These are phyloP conservation scores for Medicago ruthenica DNA, from an alignment of 306 rosid species.

Conservation along the genomic window DNA sequence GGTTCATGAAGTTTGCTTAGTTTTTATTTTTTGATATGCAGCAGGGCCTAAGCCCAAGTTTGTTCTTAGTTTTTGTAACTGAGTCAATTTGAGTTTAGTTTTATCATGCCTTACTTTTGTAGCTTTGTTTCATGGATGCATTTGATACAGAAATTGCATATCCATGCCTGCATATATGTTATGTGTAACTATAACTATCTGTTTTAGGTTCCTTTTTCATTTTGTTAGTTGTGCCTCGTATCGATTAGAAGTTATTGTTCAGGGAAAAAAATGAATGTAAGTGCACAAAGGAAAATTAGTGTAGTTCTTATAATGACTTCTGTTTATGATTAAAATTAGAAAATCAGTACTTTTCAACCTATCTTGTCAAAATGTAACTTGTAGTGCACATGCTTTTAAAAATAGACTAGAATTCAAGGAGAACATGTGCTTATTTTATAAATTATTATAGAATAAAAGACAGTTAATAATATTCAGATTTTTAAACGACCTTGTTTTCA, in stretches of 20 bases:
- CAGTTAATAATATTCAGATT: no score
- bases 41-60: background rate
- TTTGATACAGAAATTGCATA: conserved; percentile 1
- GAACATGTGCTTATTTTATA: no score
- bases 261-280: background rate
- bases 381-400: no score
- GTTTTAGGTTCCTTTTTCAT: background rate
- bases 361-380: no score
- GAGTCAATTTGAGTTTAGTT: conserved; percentile 13
- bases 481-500: no score
- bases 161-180: background rate
- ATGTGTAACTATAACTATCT: background rate
- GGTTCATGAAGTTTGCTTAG: background rate
- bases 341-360: no score
- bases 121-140: conserved; percentile 1
- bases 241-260: background rate
- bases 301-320: background rate
- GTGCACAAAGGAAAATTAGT: background rate
- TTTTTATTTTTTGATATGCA: background rate
- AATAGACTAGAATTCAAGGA: no score
- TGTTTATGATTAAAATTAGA: background rate
- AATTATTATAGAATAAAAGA: no score
- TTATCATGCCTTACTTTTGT: background rate
- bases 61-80: background rate
- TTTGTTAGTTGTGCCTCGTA: background rate